Base-by-base conservation (phyloP, 768 basidiomycete species). In the Boletus huronensis region DNA sequence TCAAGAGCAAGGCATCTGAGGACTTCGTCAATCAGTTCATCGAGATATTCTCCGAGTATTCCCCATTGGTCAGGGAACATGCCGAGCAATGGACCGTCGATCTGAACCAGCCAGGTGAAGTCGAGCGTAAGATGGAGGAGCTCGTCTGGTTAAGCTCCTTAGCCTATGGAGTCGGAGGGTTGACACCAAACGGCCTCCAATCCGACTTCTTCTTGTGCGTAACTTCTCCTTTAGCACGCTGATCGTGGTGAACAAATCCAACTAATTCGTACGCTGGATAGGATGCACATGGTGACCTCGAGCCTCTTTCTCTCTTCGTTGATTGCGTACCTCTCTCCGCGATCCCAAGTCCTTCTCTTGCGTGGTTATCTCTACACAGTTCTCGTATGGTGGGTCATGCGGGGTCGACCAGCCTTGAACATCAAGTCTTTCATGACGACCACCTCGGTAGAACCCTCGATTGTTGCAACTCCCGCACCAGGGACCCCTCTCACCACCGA, bases 111-210 rank as follows among this genome's bases (percentile, higher is more conserved):
- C 59, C 74, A 36, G 59, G 70, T 31, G 72, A 77, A 57, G 59
- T 83, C 6, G 73, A 76, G n/a, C 66, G 72, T 17, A 88, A 86
- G 66, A 73, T 84, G 25, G 83, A 85, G 58, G 87, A 90, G 60
- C 58, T 90, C 5, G 63, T 72, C 6, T 90, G 85, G 82, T 68
- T 78, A 17, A 77, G 74, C 41, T 70, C 71, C 0, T 52, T 86
- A n/a, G 58, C 84, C 21, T 90, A 83, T 57, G 82, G 77, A 2
- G 70, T 82, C 19, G 79, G 76, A 6, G 85, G 82, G 5, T 82
- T 77, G 74, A 69, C 82, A 64, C 74, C 77, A 23, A 79, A 77
- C 0, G 82, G 87, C 51, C 56, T 59, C 40, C 44, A 17, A 36
- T 36, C 61, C 1, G 61, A 72, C 34, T 88, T 88, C 67, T 79